Base-by-base conservation (phyloP, 768 basidiomycete genomes). In the Sporobolomyces pararoseus region DNA sequence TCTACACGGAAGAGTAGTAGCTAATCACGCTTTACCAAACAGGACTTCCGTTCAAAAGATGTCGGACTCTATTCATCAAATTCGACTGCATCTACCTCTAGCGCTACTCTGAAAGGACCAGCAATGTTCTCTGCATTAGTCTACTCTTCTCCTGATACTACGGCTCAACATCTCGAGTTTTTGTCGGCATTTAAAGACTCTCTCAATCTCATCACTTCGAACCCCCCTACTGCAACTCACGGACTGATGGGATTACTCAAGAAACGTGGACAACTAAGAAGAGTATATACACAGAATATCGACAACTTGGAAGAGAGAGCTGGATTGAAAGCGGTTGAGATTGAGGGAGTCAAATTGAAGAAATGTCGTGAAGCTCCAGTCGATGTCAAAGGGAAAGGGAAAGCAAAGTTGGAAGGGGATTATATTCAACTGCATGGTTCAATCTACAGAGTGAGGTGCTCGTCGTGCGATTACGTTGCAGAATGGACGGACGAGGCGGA, bases 231-330 rank as follows among this genome's bases (percentile, higher is more conserved):
- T 0, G 84, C 86, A 2, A 96, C 96, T 2, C 96, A 99, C 78
- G 84, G 82, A 61, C 96, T 99, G 79, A 86, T 99, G 67, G 87
- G 88, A 76, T 86, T 85, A 5, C 84, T 98, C 1, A 89, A 96
- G 73, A 79, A 84, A 21, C 92, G 90, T 79, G 87, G 87, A 58
- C 93, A 89, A 79, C 81, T 99, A 14, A 78, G 95, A 31, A 85
- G 96, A 67, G 89, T 88, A 17, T 99, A 97, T 79, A 97, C 96
- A 1, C 96, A 99, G 80, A 99, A 99, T 78, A 94, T 99, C 52
- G 96, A 99, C 80, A 95, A 92, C 16, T 81, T 99, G 17, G 96
- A 99, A 77, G 88, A 87, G 75, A 83, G 83, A 63, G 85, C 85
- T 0, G 94, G 94, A 1, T 82, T 99, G 10, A 80, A 7, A 13